Conservation (phyloP, 768 basidiomycete species). For the Pholiota conissans region DNA sequence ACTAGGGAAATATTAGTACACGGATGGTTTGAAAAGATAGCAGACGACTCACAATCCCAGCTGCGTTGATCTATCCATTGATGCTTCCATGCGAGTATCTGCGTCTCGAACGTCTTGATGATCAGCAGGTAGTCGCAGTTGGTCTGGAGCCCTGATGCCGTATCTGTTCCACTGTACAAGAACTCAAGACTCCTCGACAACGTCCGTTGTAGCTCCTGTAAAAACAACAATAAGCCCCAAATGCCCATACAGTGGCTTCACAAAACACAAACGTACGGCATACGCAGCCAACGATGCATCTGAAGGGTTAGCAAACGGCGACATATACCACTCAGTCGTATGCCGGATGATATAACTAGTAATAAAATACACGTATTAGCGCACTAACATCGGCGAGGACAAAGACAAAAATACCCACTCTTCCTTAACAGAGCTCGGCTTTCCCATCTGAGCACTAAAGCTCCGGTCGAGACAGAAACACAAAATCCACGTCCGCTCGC, state of each 20-base stretch:
- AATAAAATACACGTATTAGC: constrained; percentile 9
- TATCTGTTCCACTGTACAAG: constrained; percentile 79
- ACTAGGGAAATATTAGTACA: constrained; percentile 19
- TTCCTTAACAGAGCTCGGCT: constrained; percentile 89
- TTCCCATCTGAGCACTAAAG: constrained; percentile 94
- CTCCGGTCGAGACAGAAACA: constrained; percentile 88
- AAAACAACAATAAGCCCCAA: constrained; percentile 32
- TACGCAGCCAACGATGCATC: constrained; percentile 78
- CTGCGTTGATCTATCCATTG: constrained; percentile 44
- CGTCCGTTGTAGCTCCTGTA: constrained; percentile 77
- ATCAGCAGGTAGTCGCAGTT: constrained; percentile 85
- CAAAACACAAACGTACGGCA: constrained; percentile 30
- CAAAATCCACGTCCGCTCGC: constrained; percentile 92
- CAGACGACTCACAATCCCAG: constrained; percentile 29
- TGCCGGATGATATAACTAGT: constrained; percentile 87
- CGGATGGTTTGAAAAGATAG: not conserved
- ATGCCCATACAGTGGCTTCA: not conserved
- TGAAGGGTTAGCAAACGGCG: constrained; percentile 58
- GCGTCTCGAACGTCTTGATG: constrained; percentile 82
- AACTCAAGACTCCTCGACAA: constrained; percentile 88
- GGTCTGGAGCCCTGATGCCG: constrained; percentile 79
- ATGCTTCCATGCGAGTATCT: constrained; percentile 61
- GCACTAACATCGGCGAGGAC: too few relatives aligned
- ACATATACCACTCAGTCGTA: constrained; percentile 70
- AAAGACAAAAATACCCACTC: constrained; percentile 59